These are phyloP conservation scores for Apiospora arundinis DNA, from an alignment of 2,329 filamentous ascomycete species.

Conservation along the genomic window DNA sequence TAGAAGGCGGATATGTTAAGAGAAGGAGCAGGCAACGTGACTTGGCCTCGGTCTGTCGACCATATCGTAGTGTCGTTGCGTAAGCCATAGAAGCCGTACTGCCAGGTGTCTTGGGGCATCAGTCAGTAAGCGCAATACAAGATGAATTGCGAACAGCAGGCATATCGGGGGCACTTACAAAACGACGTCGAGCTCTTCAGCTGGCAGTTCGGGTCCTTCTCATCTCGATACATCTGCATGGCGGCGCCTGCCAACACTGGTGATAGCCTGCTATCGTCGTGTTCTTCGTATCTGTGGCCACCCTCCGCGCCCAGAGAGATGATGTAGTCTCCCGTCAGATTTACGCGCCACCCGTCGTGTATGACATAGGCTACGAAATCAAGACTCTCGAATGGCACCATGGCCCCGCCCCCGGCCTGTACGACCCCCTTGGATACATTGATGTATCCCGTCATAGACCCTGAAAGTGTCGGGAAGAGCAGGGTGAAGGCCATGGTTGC, in stretches of 20 bases:
- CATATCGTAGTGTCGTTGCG: background rate
- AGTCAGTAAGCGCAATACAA: background rate
- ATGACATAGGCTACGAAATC: constrained; percentile 5
- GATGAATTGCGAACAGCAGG: no score
- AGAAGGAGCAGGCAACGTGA: background rate
- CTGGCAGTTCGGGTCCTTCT: background rate
- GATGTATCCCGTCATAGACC: background rate
- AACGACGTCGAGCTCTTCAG: background rate
- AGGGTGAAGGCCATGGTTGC: background rate
- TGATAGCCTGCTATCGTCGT: background rate
- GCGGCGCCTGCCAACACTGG: background rate
- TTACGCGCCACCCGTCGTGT: background rate
- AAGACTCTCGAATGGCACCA: constrained; percentile 1
- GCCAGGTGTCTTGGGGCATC: background rate
- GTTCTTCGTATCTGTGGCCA: background rate
- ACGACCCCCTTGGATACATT: background rate
- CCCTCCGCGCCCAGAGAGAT: background rate
- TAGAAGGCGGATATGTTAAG: constrained; percentile 8
- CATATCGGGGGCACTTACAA: background rate
- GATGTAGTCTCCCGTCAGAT: background rate
- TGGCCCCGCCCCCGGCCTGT: background rate
- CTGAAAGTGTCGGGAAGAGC: background rate
- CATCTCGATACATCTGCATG: background rate
- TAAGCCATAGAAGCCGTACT: background rate
- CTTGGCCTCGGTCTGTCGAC: background rate